Conservation (phyloP, 768 basidiomycete genomes). For the Erythrobasidium yunnanense region DNA sequence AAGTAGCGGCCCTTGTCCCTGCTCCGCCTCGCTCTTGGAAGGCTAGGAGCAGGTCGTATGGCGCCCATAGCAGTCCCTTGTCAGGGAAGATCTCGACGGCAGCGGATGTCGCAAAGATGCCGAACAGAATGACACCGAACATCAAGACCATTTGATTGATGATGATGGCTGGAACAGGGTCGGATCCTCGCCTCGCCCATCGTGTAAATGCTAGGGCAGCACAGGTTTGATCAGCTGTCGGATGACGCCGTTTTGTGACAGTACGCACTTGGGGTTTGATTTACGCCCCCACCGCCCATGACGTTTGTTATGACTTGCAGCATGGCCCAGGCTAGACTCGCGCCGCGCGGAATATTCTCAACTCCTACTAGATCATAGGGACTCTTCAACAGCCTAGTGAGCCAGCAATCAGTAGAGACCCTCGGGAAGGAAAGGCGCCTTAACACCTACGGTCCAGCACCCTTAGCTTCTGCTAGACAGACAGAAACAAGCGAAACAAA, state of each 20-base stretch:
- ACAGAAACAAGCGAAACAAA: constrained; percentile 36
- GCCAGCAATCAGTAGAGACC: constrained; percentile 9
- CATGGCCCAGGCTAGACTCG: constrained; percentile 35
- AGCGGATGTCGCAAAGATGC: constrained; percentile 38
- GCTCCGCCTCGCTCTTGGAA: constrained; percentile 34
- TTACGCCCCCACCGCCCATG: neutral
- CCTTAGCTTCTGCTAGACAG: constrained; percentile 35
- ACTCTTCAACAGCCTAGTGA: neutral
- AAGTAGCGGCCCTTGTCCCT: constrained; percentile 39
- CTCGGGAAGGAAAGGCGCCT: constrained; percentile 2
- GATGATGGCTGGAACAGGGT: neutral
- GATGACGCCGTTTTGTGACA: too few species aligned
- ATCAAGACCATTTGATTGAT: neutral
- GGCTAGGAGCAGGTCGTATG: constrained; percentile 30
- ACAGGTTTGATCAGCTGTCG: neutral
- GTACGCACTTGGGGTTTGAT: neutral
- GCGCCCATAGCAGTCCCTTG: constrained; percentile 36
- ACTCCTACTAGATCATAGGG: constrained; percentile 28
- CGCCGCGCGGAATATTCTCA: constrained; percentile 23
- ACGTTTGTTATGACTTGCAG: neutral
- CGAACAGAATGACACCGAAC: constrained; percentile 32
- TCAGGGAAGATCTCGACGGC: constrained; percentile 38
- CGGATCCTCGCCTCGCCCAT: neutral
- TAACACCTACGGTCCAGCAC: constrained; percentile 38
- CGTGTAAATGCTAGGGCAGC: neutral